Base-by-base conservation (phyloP, 345 rosid genomes). In the Ceriops zippeliana region DNA sequence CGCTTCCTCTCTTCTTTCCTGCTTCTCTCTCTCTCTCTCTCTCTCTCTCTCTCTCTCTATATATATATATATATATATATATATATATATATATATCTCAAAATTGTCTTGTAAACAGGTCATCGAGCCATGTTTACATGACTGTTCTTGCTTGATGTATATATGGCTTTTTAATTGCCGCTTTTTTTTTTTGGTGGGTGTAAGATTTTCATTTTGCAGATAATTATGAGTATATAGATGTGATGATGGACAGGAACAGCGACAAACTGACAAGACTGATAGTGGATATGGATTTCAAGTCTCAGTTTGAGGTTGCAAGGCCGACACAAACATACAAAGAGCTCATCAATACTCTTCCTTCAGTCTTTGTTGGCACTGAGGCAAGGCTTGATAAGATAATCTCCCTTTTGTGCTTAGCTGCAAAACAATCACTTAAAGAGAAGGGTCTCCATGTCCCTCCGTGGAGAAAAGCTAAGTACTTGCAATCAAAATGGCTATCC, bases 401-500 rank as follows among this genome's bases (percentile, higher is more conserved):
- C 26, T 61, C 79, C 5, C 47, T 86, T 70, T 62, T 85, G 19
- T 83, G 87, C 61, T 52, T 79, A 34, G 91, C 86, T 62, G 76
- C 80, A 22, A 78, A 80, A 30, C 56, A 78, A 37, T 83, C 86
- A 0, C 76, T 86, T 52, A 71, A 78, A 57, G 79, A 85, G 59
- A 80, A 74, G 7, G 83, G 78, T 27, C 80, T 85, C 47, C 58
- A 74, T 57, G 24, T 84, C 26, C 84, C 86, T 17, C 91, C 91
- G 2, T 84, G 88, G 89, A 86, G 91, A 69, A 81, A 81, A 57
- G 57, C 63, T 0, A 69, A 61, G n/a, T 83, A 78, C 82, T 81
- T 87, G 91, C 84, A 64, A 42, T 73, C 84, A 5, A 87, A 85
- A 67, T 87, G 91, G 91, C 34, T 83, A 20, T 69, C 86, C 47